These are phyloP conservation scores for Purshia tridentata DNA, from an alignment of 306 rosid genomes.

Conservation along the genomic window DNA sequence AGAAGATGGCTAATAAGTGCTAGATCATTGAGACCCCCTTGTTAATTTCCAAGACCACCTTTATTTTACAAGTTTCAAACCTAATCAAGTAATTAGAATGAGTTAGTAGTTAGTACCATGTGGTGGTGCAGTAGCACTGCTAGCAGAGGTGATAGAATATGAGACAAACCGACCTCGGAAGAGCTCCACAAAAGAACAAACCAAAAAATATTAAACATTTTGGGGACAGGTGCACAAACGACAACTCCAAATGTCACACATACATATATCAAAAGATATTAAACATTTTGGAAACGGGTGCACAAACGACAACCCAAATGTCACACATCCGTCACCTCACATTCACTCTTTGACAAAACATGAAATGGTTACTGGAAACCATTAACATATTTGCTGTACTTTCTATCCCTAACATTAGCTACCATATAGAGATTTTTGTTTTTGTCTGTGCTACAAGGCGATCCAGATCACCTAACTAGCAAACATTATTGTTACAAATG, in stretches of 20 bases:
- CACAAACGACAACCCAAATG: no score
- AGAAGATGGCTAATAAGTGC: not conserved
- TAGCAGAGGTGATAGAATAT: not conserved
- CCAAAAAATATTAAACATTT: not conserved
- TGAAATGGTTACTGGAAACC: not conserved
- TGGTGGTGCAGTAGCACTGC: not conserved
- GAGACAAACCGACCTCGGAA: not conserved
- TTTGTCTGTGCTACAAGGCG: not conserved
- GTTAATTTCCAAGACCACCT: no score
- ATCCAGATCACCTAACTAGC: not conserved
- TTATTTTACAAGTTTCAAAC: not conserved
- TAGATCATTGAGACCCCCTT: not conserved
- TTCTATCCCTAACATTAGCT: not conserved
- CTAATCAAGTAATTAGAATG: not conserved
- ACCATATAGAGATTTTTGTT: not conserved
- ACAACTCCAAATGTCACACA: no score
- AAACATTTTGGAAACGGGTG: no score
- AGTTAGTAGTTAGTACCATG: not conserved
- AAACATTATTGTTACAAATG: not conserved
- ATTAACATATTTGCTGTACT: not conserved
- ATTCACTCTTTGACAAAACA: not conserved
- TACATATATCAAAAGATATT: no score
- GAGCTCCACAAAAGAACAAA: not conserved
- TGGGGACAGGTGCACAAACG: no score
- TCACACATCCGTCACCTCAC: no score